phyloP scores from a whole-genome alignment of 2,329 filamentous ascomycete genomes.

The Sporothrix dimorphospora region DNA sequence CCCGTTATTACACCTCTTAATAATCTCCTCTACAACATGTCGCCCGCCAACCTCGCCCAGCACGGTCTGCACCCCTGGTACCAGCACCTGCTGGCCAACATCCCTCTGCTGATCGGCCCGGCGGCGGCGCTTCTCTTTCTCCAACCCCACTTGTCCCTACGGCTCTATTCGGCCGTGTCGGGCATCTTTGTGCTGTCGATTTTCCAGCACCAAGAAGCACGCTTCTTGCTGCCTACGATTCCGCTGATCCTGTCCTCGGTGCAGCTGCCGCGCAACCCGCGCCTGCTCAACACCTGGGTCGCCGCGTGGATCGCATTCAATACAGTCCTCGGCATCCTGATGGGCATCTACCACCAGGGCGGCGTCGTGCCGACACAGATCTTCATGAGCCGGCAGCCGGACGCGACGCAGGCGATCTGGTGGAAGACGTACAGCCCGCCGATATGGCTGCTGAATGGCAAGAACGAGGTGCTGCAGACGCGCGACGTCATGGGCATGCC shows the following conservation, averaged over 20 bases:
- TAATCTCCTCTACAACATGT: slow-evolving; percentile 75
- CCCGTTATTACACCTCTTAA: slow-evolving; percentile 78
- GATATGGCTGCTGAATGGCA: slow-evolving; percentile 77
- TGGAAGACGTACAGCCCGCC: slow-evolving; percentile 87
- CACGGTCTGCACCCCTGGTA: slow-evolving; percentile 81
- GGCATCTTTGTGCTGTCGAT: slow-evolving; percentile 71
- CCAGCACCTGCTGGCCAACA: slow-evolving; percentile 72
- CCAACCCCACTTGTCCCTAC: slow-evolving; percentile 59
- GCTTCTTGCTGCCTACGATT: slow-evolving; percentile 75
- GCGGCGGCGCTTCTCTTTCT: slow-evolving; percentile 64
- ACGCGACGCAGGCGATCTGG: slow-evolving; percentile 73
- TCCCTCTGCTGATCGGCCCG: slow-evolving; percentile 73
- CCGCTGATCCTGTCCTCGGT: slow-evolving; percentile 77
- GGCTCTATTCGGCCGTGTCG: slow-evolving; percentile 73
- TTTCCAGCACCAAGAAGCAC: slow-evolving; percentile 79
- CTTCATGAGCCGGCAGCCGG: slow-evolving; percentile 70
- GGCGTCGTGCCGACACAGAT: slow-evolving; percentile 76
- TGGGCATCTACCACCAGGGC: slow-evolving; percentile 83
- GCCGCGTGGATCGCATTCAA: slow-evolving; percentile 72
- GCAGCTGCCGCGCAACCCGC: slow-evolving; percentile 61
- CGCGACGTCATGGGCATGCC: slow-evolving; percentile 74
- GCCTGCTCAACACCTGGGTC: slow-evolving; percentile 58
- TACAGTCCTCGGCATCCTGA: slow-evolving; percentile 65
- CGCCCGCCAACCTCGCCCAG: slow-evolving; percentile 68
- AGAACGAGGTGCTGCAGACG: slow-evolving; percentile 71